Evolutionary conservation across 208 protist species (phyloP).

Genomic region (Trypanosoma mega): DNA sequence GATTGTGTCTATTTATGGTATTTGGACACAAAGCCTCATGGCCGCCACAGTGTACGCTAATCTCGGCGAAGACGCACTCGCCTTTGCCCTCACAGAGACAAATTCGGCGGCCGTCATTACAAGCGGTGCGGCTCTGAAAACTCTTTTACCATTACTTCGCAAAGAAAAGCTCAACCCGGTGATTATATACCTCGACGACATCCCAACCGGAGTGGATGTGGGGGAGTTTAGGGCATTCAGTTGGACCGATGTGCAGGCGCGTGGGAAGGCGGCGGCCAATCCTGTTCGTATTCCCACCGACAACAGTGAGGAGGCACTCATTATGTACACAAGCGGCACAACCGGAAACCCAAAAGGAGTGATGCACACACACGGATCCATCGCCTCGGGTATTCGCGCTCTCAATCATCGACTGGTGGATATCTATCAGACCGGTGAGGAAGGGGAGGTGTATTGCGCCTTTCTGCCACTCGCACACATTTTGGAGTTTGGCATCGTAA

Average conservation of each 20-base stretch:
- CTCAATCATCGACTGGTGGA: conserved; percentile 46
- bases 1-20: conserved; percentile 60
- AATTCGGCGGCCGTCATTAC: conserved; percentile 65
- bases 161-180: conserved; percentile 22
- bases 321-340: conserved; percentile 93
- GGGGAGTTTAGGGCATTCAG: conserved; percentile 37
- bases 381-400: conserved; percentile 54
- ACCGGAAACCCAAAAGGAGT: conserved; percentile 91
- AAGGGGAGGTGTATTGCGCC: conserved; percentile 68
- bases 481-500: conserved; percentile 80
- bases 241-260: conserved; percentile 56
- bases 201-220: conserved; percentile 36
- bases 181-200: conserved; percentile 64
- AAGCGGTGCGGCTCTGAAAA: conserved; percentile 53
- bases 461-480: conserved; percentile 93
- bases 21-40: conserved; percentile 64
- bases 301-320: conserved; percentile 57
- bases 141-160: conserved; percentile 42
- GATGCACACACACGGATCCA: conserved; percentile 74
- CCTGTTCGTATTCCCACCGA: conserved; percentile 32
- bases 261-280: conserved; percentile 33
- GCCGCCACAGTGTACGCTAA: conserved; percentile 86
- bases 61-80: conserved; percentile 73
- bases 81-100: conserved; percentile 74
- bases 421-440: conserved; percentile 36